Evolutionary conservation across 2,329 filamentous ascomycete genomes (phyloP).

Genomic region (Colletotrichum godetiae): DNA sequence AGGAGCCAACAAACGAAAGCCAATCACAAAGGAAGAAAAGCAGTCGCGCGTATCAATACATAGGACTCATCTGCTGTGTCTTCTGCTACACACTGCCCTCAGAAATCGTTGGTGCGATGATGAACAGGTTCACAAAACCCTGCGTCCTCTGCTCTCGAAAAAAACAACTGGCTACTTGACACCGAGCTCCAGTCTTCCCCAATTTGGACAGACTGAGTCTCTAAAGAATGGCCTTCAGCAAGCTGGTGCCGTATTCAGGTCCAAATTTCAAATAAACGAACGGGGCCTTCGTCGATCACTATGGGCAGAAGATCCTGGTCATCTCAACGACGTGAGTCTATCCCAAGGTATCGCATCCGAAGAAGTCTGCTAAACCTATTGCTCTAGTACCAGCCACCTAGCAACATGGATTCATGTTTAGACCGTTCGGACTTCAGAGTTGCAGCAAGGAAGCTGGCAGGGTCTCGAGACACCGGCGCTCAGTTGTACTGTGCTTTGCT

Average conservation of each 20-base stretch:
- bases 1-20: constrained; percentile 57
- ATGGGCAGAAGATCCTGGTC: constrained; percentile 78
- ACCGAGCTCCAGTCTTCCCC: constrained; percentile 73
- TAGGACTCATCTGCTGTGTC: constrained; percentile 85
- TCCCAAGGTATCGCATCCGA: background rate
- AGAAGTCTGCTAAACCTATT: constrained; percentile 33
- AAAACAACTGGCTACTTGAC: constrained; percentile 76
- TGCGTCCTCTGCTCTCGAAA: constrained; percentile 73
- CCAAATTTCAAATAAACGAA: constrained; percentile 77
- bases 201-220: constrained; percentile 81
- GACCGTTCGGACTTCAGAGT: constrained; percentile 79
- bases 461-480: constrained; percentile 89
- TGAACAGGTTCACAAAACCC: constrained; percentile 69
- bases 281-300: constrained; percentile 76
- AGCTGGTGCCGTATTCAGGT: constrained; percentile 73
- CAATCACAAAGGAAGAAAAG: constrained; percentile 65
- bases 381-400: constrained; percentile 65
- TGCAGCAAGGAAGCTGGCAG: constrained; percentile 76
- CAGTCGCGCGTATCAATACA: constrained; percentile 78
- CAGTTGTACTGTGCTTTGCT: constrained; percentile 92
- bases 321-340: constrained; percentile 65
- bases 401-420: constrained; percentile 74
- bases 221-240: constrained; percentile 84
- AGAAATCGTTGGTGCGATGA: constrained; percentile 95
- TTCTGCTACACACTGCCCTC: constrained; percentile 80